These are phyloP conservation scores for Hamamelis virginiana DNA, from an alignment of 164 flowering plant genomes.

Conservation along the genomic window DNA sequence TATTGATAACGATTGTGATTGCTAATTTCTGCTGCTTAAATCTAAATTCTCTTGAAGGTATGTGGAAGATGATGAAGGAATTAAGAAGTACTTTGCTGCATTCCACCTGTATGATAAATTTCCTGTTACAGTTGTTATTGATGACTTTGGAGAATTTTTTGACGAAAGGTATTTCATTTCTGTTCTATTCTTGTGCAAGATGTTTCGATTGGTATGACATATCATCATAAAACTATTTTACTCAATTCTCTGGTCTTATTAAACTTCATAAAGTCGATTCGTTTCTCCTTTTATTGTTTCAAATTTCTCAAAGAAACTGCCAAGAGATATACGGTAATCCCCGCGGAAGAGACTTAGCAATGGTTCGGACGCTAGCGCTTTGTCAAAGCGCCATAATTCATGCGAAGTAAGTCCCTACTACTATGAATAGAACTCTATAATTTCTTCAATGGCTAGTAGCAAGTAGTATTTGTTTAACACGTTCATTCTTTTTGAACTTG, in stretches of 20 bases:
- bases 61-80: slow-evolving; percentile 71
- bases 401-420: slow-evolving; percentile 61
- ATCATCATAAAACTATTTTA: no score
- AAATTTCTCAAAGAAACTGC: slow-evolving; percentile 42
- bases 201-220: not conserved
- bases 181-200: no score
- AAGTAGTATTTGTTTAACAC: not conserved
- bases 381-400: slow-evolving; percentile 65
- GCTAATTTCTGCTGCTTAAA: not conserved
- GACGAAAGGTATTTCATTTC: slow-evolving; percentile 45
- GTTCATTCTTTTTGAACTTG: not conserved
- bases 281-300: not conserved
- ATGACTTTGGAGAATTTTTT: slow-evolving; percentile 84
- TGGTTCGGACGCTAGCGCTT: slow-evolving; percentile 73
- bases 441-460: not conserved
- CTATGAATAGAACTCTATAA: not conserved
- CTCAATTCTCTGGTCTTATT: no score
- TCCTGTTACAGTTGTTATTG: slow-evolving; percentile 74
- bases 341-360: slow-evolving; percentile 81
- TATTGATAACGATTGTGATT: no score
- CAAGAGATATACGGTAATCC: slow-evolving; percentile 62
- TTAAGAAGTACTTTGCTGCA: slow-evolving; percentile 86
- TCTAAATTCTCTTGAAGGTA: slow-evolving; percentile 42
- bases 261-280: no score
- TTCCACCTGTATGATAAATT: slow-evolving; percentile 64